Percentiles rank a stretch among this genome's conserved stretches.
Evolutionary conservation across 2,329 filamentous ascomycete genomes (phyloP).

Genomic region (Rutstroemia sp.): DNA sequence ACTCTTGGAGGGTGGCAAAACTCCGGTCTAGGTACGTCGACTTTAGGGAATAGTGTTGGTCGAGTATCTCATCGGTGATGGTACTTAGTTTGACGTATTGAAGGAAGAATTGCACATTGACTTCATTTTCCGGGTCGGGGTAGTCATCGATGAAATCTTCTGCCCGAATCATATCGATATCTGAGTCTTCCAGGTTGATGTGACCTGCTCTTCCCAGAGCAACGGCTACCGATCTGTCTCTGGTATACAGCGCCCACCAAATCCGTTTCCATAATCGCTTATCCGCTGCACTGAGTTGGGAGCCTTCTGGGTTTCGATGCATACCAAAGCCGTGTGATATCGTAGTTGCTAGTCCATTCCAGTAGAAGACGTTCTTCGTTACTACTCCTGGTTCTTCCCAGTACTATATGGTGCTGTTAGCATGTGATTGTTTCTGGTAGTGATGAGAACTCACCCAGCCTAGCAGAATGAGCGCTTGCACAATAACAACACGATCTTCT

Average conservation of each 20-base stretch:
- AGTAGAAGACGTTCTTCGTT: constrained; percentile 99
- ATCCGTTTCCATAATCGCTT: constrained; percentile 67
- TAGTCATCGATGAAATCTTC: constrained; percentile 92
- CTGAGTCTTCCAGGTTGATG: constrained; percentile 93
- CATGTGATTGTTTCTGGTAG: not conserved
- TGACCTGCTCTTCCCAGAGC: constrained; percentile 85
- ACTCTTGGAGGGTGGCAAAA: constrained; percentile 89
- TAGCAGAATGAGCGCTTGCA: constrained; percentile 87
- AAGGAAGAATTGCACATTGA: constrained; percentile 12
- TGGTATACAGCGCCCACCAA: constrained; percentile 95
- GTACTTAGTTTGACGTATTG: constrained; percentile 49
- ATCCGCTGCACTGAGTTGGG: constrained; percentile 83
- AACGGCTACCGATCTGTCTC: constrained; percentile 89
- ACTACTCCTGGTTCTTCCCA: constrained; percentile 98
- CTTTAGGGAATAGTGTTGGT: constrained; percentile 92
- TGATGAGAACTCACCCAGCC: constrained; percentile 58
- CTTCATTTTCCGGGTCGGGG: constrained; percentile 3
- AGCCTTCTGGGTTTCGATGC: constrained; percentile 91
- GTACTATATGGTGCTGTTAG: constrained; percentile 49
- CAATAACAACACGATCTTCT: constrained; percentile 91
- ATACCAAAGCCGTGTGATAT: constrained; percentile 95
- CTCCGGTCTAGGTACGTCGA: constrained; percentile 81
- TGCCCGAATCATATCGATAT: constrained; percentile 92
- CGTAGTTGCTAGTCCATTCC: constrained; percentile 89
- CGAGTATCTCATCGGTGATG: constrained; percentile 92